Percentiles rank a stretch among this genome's conserved stretches.
phyloP scores from a whole-genome alignment of 2,329 filamentous ascomycete species.

The Fonsecaea monophora region DNA sequence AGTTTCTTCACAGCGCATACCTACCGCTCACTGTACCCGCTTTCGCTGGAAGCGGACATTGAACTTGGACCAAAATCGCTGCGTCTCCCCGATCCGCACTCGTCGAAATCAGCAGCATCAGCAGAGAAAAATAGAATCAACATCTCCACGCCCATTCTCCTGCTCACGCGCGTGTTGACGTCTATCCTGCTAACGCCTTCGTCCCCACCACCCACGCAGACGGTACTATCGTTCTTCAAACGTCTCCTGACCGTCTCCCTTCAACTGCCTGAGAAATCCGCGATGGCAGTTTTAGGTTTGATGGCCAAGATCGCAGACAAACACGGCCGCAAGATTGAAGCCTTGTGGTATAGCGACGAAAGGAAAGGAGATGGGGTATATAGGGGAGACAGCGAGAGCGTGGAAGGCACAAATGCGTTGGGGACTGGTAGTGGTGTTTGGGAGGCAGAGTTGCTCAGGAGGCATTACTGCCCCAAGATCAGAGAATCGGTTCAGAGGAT shows the following conservation, averaged over 20 bases:
- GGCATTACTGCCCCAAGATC: conserved; percentile 87
- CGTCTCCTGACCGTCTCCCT: conserved; percentile 82
- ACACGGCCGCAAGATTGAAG: conserved; percentile 79
- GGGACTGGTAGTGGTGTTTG: conserved; percentile 76
- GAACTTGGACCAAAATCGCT: conserved; percentile 79
- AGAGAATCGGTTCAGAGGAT: conserved; percentile 74
- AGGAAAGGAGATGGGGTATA: conserved; percentile 88
- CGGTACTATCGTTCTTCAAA: conserved; percentile 92
- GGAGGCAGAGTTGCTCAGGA: conserved; percentile 86
- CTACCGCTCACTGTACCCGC: conserved; percentile 80
- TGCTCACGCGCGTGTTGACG: conserved; percentile 85
- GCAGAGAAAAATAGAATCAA: conserved; percentile 75
- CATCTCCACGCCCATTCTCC: conserved; percentile 90
- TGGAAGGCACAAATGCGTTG: conserved; percentile 90
- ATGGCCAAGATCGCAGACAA: conserved; percentile 78
- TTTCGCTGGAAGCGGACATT: conserved; percentile 82
- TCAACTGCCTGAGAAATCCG: conserved; percentile 89
- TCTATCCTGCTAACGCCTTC: conserved; percentile 77
- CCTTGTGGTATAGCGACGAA: conserved; percentile 95
- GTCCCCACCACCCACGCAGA: conserved; percentile 74
- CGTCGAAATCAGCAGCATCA: conserved; percentile 40
- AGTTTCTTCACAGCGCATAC: conserved; percentile 95
- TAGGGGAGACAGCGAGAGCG: conserved; percentile 72
- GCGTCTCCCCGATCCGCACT: conserved; percentile 71
- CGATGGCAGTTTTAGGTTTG: conserved; percentile 78